Evolutionary conservation across 345 rosid species (phyloP).

Genomic region (Lumnitzera littorea): DNA sequence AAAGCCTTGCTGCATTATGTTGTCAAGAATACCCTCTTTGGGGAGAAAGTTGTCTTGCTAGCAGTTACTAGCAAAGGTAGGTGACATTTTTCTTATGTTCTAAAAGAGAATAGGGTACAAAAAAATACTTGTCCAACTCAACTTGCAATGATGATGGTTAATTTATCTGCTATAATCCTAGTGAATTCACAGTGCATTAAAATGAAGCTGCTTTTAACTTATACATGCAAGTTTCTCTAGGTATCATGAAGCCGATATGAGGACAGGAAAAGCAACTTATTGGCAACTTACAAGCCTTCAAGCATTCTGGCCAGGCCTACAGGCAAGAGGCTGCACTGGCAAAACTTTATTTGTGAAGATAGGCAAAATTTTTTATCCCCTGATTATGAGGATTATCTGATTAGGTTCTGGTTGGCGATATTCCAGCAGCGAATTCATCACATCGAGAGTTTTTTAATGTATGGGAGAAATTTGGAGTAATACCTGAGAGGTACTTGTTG

Average conservation of each 20-base stretch:
- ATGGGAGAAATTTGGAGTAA: conserved; percentile 86
- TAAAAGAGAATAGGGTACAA: too few relatives aligned
- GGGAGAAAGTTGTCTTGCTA: too few relatives aligned
- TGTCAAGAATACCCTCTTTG: too few relatives aligned
- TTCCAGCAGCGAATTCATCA: conserved; percentile 80
- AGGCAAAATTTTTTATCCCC: conserved; percentile 14
- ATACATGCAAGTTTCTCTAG: conserved; percentile 13
- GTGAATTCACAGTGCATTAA: too few relatives aligned
- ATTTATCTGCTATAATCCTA: too few relatives aligned
- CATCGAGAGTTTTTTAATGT: conserved; percentile 82
- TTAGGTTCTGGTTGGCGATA: conserved; percentile 94
- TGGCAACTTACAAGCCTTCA: conserved; percentile 99
- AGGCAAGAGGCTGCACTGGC: conserved; percentile 35
- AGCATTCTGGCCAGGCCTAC: conserved; percentile 99
- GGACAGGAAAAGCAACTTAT: conserved; percentile 88
- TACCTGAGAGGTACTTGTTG: conserved; percentile 91
- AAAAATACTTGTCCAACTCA: too few relatives aligned
- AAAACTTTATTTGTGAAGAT: background rate
- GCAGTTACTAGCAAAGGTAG: too few relatives aligned
- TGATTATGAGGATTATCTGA: conserved; percentile 16
- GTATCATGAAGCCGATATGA: conserved; percentile 99
- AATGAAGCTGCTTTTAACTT: too few relatives aligned
- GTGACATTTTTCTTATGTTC: too few relatives aligned
- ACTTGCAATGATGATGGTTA: too few relatives aligned
- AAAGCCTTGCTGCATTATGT: too few relatives aligned